These are phyloP conservation scores for Ogataea parapolymorpha DNA, from an alignment of 805 yeast genomes.

Conservation along the genomic window DNA sequence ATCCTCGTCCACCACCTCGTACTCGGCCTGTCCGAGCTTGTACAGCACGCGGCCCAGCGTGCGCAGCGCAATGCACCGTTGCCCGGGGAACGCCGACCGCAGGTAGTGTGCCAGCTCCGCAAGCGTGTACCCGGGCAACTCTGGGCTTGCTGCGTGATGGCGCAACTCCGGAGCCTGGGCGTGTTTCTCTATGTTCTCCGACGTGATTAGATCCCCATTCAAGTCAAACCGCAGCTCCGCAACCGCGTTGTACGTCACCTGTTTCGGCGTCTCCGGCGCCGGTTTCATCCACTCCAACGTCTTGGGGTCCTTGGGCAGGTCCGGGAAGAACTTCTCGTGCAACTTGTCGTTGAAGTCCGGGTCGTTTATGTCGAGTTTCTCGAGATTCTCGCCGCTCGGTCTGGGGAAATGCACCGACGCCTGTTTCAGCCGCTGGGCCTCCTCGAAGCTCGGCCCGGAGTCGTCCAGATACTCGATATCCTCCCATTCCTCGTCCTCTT, in stretches of 20 bases:
- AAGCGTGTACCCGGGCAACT: slow-evolving; percentile 88
- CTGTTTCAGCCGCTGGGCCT: slow-evolving; percentile 33
- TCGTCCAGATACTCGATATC: slow-evolving; percentile 51
- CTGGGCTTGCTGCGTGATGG: slow-evolving; percentile 88
- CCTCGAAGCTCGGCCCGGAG: slow-evolving; percentile 44
- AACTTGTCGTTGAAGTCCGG: slow-evolving; percentile 76
- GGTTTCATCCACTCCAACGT: slow-evolving; percentile 92
- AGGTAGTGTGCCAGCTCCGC: slow-evolving; percentile 76
- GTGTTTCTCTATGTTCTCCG: slow-evolving; percentile 21
- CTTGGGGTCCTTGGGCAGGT: slow-evolving; percentile 76
- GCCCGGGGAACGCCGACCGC: slow-evolving; percentile 78
- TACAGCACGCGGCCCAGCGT: slow-evolving; percentile 84
- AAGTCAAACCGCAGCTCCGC: slow-evolving; percentile 85
- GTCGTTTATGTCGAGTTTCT: slow-evolving; percentile 56
- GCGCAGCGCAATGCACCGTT: slow-evolving; percentile 81
- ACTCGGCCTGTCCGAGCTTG: slow-evolving; percentile 64
- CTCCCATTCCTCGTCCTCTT: slow-evolving; percentile 41
- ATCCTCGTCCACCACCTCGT: slow-evolving; percentile 34
- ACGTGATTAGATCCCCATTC: slow-evolving; percentile 66
- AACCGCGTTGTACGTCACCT: slow-evolving; percentile 49
- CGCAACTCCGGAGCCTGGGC: slow-evolving; percentile 60
- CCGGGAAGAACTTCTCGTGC: slow-evolving; percentile 85
- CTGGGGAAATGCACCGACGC: slow-evolving; percentile 60
- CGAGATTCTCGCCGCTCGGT: slow-evolving; percentile 36
- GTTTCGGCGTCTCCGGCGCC: slow-evolving; percentile 41